phyloP scores from a whole-genome alignment of 148 eudicot genomes.

The Spergularia bocconei region DNA sequence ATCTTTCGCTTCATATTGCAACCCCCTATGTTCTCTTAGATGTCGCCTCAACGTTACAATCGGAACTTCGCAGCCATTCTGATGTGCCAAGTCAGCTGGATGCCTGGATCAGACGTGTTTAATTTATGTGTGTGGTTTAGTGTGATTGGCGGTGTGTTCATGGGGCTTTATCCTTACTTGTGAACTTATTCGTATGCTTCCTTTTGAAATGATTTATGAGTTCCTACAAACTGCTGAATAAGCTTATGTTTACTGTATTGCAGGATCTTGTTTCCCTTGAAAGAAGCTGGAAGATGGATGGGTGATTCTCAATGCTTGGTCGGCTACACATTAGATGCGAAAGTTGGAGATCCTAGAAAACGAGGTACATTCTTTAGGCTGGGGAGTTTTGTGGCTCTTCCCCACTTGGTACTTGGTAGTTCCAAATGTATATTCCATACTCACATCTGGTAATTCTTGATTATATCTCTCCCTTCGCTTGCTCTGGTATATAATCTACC shows the following conservation, averaged over 20 bases:
- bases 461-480: background rate
- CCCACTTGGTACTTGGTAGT: conserved; percentile 5
- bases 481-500: conserved; percentile 17
- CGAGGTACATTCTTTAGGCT: conserved; percentile 10
- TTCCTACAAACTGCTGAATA: background rate
- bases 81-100: too few species aligned
- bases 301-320: background rate
- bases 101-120: background rate
- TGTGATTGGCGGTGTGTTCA: background rate
- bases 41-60: too few species aligned
- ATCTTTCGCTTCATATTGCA: too few species aligned
- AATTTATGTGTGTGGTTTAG: background rate
- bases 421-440: conserved; percentile 27
- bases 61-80: too few species aligned
- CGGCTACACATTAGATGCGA: conserved; percentile 7
- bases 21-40: too few species aligned
- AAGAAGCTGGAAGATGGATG: conserved; percentile 11
- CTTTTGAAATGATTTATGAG: too few species aligned
- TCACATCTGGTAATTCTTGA: conserved; percentile 4
- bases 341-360: conserved; percentile 7
- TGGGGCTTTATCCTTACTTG: too few species aligned
- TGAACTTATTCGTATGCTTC: too few species aligned
- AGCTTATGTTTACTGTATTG: background rate
- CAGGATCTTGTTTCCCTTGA: conserved; percentile 15
- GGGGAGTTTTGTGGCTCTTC: conserved; percentile 26